phyloP scores from a whole-genome alignment of 352 stramenopile species.

The Globisporangium lucens region DNA sequence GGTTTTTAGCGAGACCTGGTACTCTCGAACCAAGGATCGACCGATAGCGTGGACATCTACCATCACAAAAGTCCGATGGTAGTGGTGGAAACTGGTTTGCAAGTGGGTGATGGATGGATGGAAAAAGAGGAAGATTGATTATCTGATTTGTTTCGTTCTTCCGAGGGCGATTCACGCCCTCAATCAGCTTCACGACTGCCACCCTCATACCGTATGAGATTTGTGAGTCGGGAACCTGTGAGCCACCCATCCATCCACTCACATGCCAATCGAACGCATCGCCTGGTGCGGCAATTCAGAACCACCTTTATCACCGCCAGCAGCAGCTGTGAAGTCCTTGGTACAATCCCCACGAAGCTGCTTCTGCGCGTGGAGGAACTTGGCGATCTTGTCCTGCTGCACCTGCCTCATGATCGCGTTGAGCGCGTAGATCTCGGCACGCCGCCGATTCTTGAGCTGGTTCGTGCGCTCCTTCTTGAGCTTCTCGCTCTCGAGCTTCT shows the following conservation, averaged over 20 bases:
- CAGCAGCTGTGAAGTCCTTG: background rate
- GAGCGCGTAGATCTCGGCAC: constrained; percentile 72
- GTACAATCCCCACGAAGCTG: background rate
- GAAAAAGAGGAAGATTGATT: background rate
- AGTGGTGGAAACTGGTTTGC: background rate
- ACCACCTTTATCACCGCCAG: no score
- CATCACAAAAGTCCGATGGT: no score
- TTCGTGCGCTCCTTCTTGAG: constrained; percentile 40
- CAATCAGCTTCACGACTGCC: background rate
- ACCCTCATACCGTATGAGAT: no score
- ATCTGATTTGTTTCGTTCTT: background rate
- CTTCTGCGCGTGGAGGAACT: constrained; percentile 40
- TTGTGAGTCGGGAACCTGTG: background rate
- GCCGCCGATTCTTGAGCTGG: constrained; percentile 43
- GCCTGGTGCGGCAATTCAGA: background rate
- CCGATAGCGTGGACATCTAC: no score
- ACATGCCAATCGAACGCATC: constrained; percentile 27
- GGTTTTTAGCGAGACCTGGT: no score
- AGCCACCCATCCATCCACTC: background rate
- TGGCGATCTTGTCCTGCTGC: constrained; percentile 61
- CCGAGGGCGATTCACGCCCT: background rate
- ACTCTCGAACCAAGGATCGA: no score
- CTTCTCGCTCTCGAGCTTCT: constrained; percentile 50
- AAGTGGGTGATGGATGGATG: background rate
- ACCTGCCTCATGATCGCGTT: constrained; percentile 60